These are phyloP conservation scores for Pharnaceum exiguum DNA, from an alignment of 148 eudicot species.

Conservation along the genomic window DNA sequence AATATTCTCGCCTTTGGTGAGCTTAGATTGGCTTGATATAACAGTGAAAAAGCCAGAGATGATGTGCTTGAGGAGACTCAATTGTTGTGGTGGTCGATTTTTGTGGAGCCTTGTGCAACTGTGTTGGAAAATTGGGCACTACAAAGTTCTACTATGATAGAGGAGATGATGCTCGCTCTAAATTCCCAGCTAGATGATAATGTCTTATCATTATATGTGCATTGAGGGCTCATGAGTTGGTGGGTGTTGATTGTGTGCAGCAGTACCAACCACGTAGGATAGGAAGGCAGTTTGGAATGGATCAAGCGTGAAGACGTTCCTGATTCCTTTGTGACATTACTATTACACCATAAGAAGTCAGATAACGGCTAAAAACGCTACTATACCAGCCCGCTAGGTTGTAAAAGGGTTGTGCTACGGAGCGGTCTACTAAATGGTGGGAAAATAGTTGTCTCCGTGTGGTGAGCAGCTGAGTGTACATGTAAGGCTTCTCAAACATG, in stretches of 20 bases:
- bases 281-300: constrained; percentile 46
- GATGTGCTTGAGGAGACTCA: neutral
- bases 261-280: constrained; percentile 37
- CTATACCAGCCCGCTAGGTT: too few relatives aligned
- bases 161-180: constrained; percentile 9
- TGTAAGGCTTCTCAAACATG: too few relatives aligned
- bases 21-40: constrained; percentile 24
- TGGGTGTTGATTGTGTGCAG: constrained; percentile 30
- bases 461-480: too few relatives aligned
- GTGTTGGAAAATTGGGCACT: constrained; percentile 4
- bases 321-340: neutral
- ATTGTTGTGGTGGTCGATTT: constrained; percentile 12
- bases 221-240: constrained; percentile 32
- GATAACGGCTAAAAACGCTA: too few relatives aligned
- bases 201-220: constrained; percentile 19
- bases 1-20: neutral
- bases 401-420: too few relatives aligned
- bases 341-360: too few relatives aligned
- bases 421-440: too few relatives aligned
- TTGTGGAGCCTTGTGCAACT: constrained; percentile 33
- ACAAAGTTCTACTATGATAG: constrained; percentile 19
- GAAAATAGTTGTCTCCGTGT: too few relatives aligned
- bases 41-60: neutral
- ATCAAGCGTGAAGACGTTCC: constrained; percentile 48
- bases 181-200: constrained; percentile 6